Evolutionary conservation across 2,329 filamentous ascomycete species (phyloP), one percentile per base, ranked within the genome.

Genomic region (Diaporthe ilicicola): DNA sequence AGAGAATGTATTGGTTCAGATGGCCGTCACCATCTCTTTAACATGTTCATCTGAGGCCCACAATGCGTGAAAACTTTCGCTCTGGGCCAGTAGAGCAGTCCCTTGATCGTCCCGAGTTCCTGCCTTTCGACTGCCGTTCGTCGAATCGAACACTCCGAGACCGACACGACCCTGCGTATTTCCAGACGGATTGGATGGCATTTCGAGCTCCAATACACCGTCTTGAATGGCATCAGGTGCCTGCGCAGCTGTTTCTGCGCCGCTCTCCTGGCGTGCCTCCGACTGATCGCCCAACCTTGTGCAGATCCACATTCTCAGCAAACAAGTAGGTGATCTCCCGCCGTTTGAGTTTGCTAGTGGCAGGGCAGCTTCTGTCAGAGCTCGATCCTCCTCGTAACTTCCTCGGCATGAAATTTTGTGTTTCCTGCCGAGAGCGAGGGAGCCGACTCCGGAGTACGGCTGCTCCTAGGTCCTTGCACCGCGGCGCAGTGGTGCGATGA

Each of bases 41-140:
- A 50, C 44, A 64, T 64, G 59, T 64, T 50, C 59, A 64, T 64
- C 59, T 64, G 44, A 64, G 44, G 59, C 59, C n/a, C 44, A 50
- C 44, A 13, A 50, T 24, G 29, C 12, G 44, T 50, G 59, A 64
- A 29, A 27, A 50, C n/a, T 27, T 44, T 15, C 6, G 19, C 42
- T 64, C 50, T 29, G n/a, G 59, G 27, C 15, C 22, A 44, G 42
- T 22, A 34, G 44, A 64, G 9, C 59, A 50, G n/a, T 37, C 19
- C 29, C 27, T 13, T 22, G n/a, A 27, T 37, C 44, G 22, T 50
- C 29, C 59, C 44, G 59, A 64, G 29, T 48, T 17, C 59, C 27
- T 19, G 17, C 13, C 29, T 17, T 9, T 48, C n/a, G 59, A 48
- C 59, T 62, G 42, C 59, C 59, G 59, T 62, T 62, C 59, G 59